Base-by-base conservation (phyloP, 2,329 filamentous ascomycete genomes). In the Westerdykella ornata region DNA sequence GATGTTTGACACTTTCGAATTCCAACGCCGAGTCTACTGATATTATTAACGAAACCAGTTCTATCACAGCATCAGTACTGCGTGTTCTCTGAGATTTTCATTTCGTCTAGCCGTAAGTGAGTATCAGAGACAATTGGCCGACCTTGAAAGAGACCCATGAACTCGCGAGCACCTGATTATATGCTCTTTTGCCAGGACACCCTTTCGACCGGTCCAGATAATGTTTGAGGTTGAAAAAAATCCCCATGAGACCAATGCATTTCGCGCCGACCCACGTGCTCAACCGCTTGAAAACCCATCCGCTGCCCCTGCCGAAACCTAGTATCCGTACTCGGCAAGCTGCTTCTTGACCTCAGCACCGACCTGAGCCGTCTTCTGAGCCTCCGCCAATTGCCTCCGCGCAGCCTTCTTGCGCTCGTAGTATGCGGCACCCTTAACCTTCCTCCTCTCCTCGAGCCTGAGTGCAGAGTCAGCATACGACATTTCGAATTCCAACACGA, bases 331-430 rank as follows among this genome's bases (percentile, higher is more conserved):
- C 67, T 82, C 76, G 75, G 85, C 85, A 70, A 97, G 84, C 74
- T 92, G 83, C 78, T 84, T 78, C 74, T 83, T 80, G 71, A 84
- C 87, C 81, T 92, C 88, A 70, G 79, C 76, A 75, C 90, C 84
- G 72, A 90, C 81, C 70, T 80, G 82, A 61, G 88, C 87, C 72
- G 77, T 85, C 84, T 90, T 90, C 84, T 94, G 85, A 64, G 90
- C 89, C 70, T 95, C 86, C 62, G 82, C 78, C 63, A 96, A 76
- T 78, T 94, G 87, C 80, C 85, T 86, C 71, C 84, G 81, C 63
- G 85, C 85, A 61, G 88, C 81, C 88, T 94, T 95, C 92, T 97
- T 98, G 82, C 89, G 88, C 81, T 94, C 89, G 82, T 97, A 97
- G 85, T 96, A 98, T 72, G 92, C 92, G 63, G 85, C 82, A 68